phyloP scores from a whole-genome alignment of 208 protist genomes.

The Leishmania braziliensis region DNA sequence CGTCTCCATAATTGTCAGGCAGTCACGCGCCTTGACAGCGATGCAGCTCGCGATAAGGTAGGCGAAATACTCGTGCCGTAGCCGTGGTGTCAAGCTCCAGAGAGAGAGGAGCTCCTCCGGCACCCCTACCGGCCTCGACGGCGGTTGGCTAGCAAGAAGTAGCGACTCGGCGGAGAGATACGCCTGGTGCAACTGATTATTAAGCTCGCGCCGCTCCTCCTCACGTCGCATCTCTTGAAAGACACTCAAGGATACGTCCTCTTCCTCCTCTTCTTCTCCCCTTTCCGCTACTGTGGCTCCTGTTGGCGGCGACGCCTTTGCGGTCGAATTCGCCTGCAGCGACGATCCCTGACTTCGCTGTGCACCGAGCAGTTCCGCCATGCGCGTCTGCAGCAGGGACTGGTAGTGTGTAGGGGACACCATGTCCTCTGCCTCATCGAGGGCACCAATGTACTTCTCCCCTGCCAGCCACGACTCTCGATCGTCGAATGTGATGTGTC shows the following conservation, averaged over 20 bases:
- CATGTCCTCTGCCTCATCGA: conserved; percentile 7
- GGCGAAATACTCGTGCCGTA: conserved; percentile 85
- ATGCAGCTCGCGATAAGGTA: conserved; percentile 84
- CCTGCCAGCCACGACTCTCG: conserved; percentile 82
- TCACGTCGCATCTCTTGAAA: conserved; percentile 91
- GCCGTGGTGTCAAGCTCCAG: conserved; percentile 79
- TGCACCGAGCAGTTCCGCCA: conserved; percentile 31
- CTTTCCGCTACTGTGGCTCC: not conserved
- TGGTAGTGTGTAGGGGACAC: conserved; percentile 42
- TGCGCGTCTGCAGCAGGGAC: conserved; percentile 47
- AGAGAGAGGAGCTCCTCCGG: conserved; percentile 77
- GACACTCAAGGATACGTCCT: conserved; percentile 79
- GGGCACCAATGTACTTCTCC: conserved; percentile 57
- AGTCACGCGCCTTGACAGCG: conserved; percentile 72
- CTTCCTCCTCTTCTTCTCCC: conserved; percentile 45
- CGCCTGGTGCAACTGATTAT: conserved; percentile 65
- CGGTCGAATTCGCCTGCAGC: not conserved
- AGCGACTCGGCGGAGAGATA: conserved; percentile 83
- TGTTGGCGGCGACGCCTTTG: not conserved
- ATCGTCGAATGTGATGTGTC: conserved; percentile 78
- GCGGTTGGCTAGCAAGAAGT: conserved; percentile 57
- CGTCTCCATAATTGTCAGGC: conserved; percentile 73
- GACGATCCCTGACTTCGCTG: conserved; percentile 10
- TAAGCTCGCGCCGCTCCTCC: conserved; percentile 72
- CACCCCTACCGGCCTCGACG: conserved; percentile 48